Evolutionary conservation across 805 yeast species (phyloP).

Genomic region (Schwanniomyces vanrijiae): DNA sequence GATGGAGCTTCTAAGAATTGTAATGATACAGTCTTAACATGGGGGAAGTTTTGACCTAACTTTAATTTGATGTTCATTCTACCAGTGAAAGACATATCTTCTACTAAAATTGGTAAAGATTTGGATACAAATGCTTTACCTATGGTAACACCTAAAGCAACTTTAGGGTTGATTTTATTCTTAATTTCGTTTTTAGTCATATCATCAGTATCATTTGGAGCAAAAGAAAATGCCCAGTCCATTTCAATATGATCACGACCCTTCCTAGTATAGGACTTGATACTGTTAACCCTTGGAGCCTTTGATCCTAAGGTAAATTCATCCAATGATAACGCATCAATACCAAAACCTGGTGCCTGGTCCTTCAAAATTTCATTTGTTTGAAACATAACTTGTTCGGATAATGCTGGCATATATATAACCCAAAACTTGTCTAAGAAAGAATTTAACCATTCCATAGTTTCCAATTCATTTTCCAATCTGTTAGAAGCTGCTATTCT

Average conservation of each 20-base stretch:
- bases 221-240: slow-evolving; percentile 82
- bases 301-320: slow-evolving; percentile 81
- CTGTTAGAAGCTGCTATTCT: slow-evolving; percentile 64
- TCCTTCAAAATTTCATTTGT: slow-evolving; percentile 70
- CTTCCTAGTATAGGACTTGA: slow-evolving; percentile 69
- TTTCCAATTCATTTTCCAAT: slow-evolving; percentile 62
- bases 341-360: slow-evolving; percentile 81
- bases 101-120: slow-evolving; percentile 74
- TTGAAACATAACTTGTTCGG: slow-evolving; percentile 68
- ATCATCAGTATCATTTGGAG: slow-evolving; percentile 80
- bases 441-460: slow-evolving; percentile 80
- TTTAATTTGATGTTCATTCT: slow-evolving; percentile 62
- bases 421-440: slow-evolving; percentile 84
- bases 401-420: slow-evolving; percentile 81
- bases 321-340: slow-evolving; percentile 69
- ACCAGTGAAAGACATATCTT: slow-evolving; percentile 76
- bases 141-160: slow-evolving; percentile 74
- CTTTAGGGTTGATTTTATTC: slow-evolving; percentile 74
- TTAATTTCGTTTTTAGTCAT: slow-evolving; percentile 77
- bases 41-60: slow-evolving; percentile 71
- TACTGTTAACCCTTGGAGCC: slow-evolving; percentile 71
- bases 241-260: slow-evolving; percentile 70
- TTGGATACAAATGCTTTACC: slow-evolving; percentile 82
- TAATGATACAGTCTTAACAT: slow-evolving; percentile 67
- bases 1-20: slow-evolving; percentile 76